Evolutionary conservation across 148 eudicot genomes (phyloP), one percentile per base, ranked within the genome.

Genomic region (Beta vulgaris): DNA sequence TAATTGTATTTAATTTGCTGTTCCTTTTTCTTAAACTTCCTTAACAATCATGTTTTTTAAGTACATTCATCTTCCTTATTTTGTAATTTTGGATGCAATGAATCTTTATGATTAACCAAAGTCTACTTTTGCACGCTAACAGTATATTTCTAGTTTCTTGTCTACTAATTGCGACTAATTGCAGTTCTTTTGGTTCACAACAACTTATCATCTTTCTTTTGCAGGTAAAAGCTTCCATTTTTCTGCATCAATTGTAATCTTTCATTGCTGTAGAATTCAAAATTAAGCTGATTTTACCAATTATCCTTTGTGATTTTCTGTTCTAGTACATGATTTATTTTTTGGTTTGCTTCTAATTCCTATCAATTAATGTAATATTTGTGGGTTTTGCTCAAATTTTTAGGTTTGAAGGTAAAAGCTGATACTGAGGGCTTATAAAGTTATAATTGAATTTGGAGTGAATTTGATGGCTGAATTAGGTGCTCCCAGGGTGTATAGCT

Each of bases 401-500:
- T 44, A 76, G 79, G 79, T 1, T 43, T 76, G 59, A 13, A 42
- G 21, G 23, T 35, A 64, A 21, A 64, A 54, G 14, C 26, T 57
- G 23, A 21, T 28, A 32, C 46, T 25, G 26, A 25, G 55, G n/a
- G 42, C 15, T 26, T 36, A n/a, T 1, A 39, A 65, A n/a, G n/a
- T n/a, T n/a, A n/a, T n/a, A n/a, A n/a, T 49, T 62, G 28, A 29
- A 59, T n/a, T 2, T 18, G 57, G 43, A 36, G 39, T 39, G 14
- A 23, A 68, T 34, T 73, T 46, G 44, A 86, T 86, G 89, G 89
- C 79, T 60, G 82, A 80, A 74, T 67, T 79, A 70, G 66, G 73
- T 32, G 82, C 82, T 14, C 87, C 85, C 44, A 79, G 89, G 54
- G 73, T 86, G 37, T 86, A 86, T 79, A 79, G 84, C 70, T 86